Evolutionary conservation across 225 moss, liverwort and hornwort genomes (phyloP).

Genomic region (Rhytidiadelphus loreus): DNA sequence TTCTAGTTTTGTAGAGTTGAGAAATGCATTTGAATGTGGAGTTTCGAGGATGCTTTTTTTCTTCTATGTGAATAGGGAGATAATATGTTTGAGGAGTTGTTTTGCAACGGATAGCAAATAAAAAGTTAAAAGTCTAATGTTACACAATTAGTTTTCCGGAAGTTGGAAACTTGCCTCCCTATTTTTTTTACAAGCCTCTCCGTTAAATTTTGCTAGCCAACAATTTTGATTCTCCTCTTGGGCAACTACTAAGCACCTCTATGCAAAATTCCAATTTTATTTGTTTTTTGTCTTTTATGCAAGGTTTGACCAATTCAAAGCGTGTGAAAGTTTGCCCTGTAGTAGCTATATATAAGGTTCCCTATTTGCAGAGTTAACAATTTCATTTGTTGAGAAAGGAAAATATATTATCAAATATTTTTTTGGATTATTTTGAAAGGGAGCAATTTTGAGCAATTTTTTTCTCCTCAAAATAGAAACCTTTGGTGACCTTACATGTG

Average conservation of each 20-base stretch:
- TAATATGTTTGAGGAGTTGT: background rate
- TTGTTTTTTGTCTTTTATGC: fast-evolving
- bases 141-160: background rate
- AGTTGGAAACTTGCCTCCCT: fast-evolving
- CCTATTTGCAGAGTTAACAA: too few relatives aligned
- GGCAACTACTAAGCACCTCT: fast-evolving
- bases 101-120: background rate
- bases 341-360: background rate
- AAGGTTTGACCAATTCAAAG: fast-evolving
- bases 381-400: fast-evolving
- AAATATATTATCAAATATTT: background rate
- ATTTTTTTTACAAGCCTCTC: background rate
- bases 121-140: background rate
- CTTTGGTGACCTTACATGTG: fast-evolving
- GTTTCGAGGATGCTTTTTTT: background rate
- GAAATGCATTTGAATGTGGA: background rate
- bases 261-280: background rate
- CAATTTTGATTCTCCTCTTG: background rate
- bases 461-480: background rate
- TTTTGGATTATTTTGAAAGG: fast-evolving
- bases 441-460: background rate
- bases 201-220: background rate
- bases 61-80: background rate
- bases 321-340: background rate
- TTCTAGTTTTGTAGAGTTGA: background rate